A percentile compares a stretch with the other conserved stretches of the same genome.
phyloP scores from a whole-genome alignment of 768 basidiomycete genomes.

The Leucocoprinus sp. region DNA sequence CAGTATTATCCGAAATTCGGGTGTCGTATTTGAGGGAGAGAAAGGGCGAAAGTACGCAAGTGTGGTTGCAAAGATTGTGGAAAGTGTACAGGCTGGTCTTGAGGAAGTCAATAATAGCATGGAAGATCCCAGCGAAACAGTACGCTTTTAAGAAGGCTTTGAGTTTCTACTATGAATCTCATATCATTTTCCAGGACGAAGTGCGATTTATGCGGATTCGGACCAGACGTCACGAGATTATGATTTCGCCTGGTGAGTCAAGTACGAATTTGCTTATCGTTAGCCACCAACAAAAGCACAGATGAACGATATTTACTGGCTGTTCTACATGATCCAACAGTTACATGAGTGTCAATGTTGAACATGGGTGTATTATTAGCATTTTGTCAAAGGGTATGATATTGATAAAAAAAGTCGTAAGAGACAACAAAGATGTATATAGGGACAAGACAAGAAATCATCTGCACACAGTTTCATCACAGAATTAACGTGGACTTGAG shows the following conservation, averaged over 20 bases:
- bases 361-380: slow-evolving; percentile 7
- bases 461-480: slow-evolving; percentile 5
- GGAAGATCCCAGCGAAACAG: slow-evolving; percentile 37
- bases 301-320: slow-evolving; percentile 78
- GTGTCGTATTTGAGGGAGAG: slow-evolving; percentile 81
- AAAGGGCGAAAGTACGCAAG: slow-evolving; percentile 70
- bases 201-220: slow-evolving; percentile 85
- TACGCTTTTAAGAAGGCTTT: slow-evolving; percentile 26
- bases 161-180: background rate
- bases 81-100: slow-evolving; percentile 68
- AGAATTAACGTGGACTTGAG: background rate
- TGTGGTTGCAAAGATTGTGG: slow-evolving; percentile 68
- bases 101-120: slow-evolving; percentile 59
- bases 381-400: slow-evolving; percentile 11
- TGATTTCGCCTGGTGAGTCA: slow-evolving; percentile 84
- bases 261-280: too few relatives aligned
- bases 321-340: slow-evolving; percentile 65
- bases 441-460: background rate
- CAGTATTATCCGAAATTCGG: slow-evolving; percentile 78
- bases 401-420: slow-evolving; percentile 8
- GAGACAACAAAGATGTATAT: slow-evolving; percentile 7
- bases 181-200: slow-evolving; percentile 58
- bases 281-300: slow-evolving; percentile 19
- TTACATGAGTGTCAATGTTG: background rate
- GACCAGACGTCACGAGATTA: slow-evolving; percentile 84